Conservation (phyloP, 1,139 yeast species). For the Hyphopichia burtonii region DNA sequence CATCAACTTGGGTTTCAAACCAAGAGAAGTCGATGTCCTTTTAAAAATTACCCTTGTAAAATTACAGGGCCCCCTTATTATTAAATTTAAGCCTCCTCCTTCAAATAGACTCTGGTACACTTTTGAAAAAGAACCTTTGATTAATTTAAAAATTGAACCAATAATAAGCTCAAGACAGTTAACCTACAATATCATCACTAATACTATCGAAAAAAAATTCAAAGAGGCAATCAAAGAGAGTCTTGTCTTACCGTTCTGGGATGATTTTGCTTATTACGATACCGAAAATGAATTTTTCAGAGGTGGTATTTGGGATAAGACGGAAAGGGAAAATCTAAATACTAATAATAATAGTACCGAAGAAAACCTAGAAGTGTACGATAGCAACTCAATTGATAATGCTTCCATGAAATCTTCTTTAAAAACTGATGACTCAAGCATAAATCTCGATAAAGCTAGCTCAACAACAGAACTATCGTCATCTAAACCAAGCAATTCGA, state of each 20-base stretch:
- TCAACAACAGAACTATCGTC: slow-evolving; percentile 1
- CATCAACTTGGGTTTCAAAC: slow-evolving; percentile 73
- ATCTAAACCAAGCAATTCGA: slow-evolving; percentile 5
- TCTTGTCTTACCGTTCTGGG: slow-evolving; percentile 83
- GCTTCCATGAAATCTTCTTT: background rate
- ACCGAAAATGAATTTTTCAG: slow-evolving; percentile 69
- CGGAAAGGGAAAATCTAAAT: slow-evolving; percentile 15
- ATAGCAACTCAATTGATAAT: background rate
- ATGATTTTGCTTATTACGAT: slow-evolving; percentile 72
- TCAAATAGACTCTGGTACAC: slow-evolving; percentile 89
- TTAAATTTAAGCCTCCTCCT: slow-evolving; percentile 84
- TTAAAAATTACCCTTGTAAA: slow-evolving; percentile 68
- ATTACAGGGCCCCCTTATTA: slow-evolving; percentile 70
- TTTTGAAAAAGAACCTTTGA: slow-evolving; percentile 74
- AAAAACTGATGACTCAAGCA: slow-evolving; percentile 1
- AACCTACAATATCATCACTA: slow-evolving; percentile 74
- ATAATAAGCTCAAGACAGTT: slow-evolving; percentile 81
- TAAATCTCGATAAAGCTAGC: background rate
- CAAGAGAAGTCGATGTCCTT: slow-evolving; percentile 74
- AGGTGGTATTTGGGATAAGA: slow-evolving; percentile 88
- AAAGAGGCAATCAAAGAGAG: slow-evolving; percentile 79
- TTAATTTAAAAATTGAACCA: slow-evolving; percentile 80
- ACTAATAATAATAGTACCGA: slow-evolving; percentile 3
- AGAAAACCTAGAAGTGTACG: slow-evolving; percentile 6
- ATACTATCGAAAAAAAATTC: slow-evolving; percentile 73